These are phyloP conservation scores for Calycina herbarum DNA, from an alignment of 2,329 filamentous ascomycete genomes.

Conservation along the genomic window DNA sequence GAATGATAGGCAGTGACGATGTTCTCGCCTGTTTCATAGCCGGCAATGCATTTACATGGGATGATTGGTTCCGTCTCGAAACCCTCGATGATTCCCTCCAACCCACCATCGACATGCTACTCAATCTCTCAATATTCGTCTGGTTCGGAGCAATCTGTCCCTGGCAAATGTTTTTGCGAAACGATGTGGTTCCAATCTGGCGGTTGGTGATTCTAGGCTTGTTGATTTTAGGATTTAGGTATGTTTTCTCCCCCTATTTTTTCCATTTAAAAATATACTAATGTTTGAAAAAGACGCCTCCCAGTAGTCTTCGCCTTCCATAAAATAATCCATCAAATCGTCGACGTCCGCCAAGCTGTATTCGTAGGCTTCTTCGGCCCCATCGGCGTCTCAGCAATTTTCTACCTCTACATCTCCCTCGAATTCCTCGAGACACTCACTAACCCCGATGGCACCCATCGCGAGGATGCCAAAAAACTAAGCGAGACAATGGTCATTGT, in stretches of 20 bases:
- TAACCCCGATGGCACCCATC: conserved; percentile 54
- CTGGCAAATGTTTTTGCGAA: conserved; percentile 69
- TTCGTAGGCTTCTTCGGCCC: conserved; percentile 95
- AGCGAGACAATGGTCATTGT: conserved; percentile 68
- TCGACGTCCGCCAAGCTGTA: conserved; percentile 69
- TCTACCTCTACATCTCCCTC: conserved; percentile 79
- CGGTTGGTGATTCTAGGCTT: conserved; percentile 73
- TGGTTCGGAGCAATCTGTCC: conserved; percentile 88
- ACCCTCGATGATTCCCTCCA: conserved; percentile 91
- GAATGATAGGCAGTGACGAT: conserved; percentile 89
- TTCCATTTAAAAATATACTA: conserved; percentile 3
- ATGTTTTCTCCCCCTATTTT: conserved; percentile 5
- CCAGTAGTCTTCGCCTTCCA: conserved; percentile 76
- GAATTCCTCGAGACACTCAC: conserved; percentile 68
- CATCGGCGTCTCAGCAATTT: conserved; percentile 86
- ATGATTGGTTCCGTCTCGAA: conserved; percentile 90
- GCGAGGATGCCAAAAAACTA: conserved; percentile 66
- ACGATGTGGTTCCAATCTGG: conserved; percentile 69
- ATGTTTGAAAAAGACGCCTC: conserved; percentile 49
- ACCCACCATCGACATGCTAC: conserved; percentile 90
- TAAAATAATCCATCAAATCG: conserved; percentile 76
- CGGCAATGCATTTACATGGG: conserved; percentile 87
- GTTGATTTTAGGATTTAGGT: conserved; percentile 71
- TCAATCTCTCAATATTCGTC: conserved; percentile 80
- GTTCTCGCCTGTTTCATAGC: conserved; percentile 91